phyloP scores from a whole-genome alignment of 768 basidiomycete species.

The Boletales sp. region DNA sequence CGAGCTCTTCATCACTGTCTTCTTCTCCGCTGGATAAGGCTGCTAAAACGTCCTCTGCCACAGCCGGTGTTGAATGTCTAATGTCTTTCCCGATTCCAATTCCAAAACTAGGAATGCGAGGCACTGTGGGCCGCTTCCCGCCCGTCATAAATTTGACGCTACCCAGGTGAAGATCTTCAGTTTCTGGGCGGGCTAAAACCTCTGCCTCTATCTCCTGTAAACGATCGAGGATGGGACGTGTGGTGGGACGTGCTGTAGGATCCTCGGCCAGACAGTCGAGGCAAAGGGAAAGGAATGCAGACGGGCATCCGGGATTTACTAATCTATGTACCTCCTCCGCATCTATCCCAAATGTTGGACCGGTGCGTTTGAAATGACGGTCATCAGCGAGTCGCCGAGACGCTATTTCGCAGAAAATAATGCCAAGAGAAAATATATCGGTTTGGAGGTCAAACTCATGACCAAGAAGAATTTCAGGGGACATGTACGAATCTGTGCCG shows the following conservation, averaged over 20 bases:
- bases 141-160: slow-evolving; percentile 81
- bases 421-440: slow-evolving; percentile 90
- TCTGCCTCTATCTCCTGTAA: slow-evolving; percentile 82
- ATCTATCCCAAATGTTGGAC: slow-evolving; percentile 81
- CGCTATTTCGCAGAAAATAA: slow-evolving; percentile 91
- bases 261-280: slow-evolving; percentile 71
- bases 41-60: slow-evolving; percentile 33
- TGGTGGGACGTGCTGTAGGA: slow-evolving; percentile 69
- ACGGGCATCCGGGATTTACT: slow-evolving; percentile 74
- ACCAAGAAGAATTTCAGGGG: slow-evolving; percentile 89
- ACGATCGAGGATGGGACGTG: slow-evolving; percentile 73
- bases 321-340: slow-evolving; percentile 62
- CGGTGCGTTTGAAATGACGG: slow-evolving; percentile 66
- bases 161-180: slow-evolving; percentile 74
- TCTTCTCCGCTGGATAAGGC: slow-evolving; percentile 45
- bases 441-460: slow-evolving; percentile 92
- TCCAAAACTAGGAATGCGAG: slow-evolving; percentile 87
- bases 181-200: slow-evolving; percentile 65
- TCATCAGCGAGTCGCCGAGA: slow-evolving; percentile 85
- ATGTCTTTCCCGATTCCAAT: slow-evolving; percentile 65
- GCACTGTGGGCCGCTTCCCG: slow-evolving; percentile 54
- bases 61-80: slow-evolving; percentile 30
- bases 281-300: slow-evolving; percentile 70
- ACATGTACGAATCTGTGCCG: slow-evolving; percentile 95
- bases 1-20: slow-evolving; percentile 63